Evolutionary conservation across 495 filamentous ascomycete genomes (phyloP).

Genomic region (Parathielavia hyrcaniae): DNA sequence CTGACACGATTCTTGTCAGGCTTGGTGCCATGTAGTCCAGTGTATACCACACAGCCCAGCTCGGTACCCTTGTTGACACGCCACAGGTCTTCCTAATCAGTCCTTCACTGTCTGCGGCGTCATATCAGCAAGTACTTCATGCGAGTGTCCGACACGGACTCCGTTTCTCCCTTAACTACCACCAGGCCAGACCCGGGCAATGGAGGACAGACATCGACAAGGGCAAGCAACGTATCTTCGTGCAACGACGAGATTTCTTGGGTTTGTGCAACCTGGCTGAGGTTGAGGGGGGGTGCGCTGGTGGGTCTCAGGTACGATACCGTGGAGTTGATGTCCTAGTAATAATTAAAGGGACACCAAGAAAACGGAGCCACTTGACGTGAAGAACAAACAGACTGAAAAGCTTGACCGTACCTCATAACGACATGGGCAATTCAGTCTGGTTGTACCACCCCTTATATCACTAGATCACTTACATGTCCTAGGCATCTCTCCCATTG

Average conservation of each 20-base stretch:
- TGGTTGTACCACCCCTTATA: slow-evolving; percentile 4
- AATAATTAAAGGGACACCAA: not conserved
- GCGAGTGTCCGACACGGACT: no score
- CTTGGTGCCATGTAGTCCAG: no score
- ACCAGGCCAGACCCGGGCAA: no score
- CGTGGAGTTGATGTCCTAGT: not conserved
- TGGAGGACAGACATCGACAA: no score
- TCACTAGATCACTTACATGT: slow-evolving; percentile 8
- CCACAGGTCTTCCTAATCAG: no score
- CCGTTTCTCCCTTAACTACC: no score
- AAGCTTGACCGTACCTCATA: not conserved
- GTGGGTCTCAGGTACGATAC: not conserved
- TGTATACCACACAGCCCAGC: no score
- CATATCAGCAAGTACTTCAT: no score
- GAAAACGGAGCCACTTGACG: not conserved
- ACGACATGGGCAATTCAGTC: not conserved
- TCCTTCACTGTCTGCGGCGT: no score
- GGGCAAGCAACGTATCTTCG: no score
- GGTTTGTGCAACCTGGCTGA: not conserved
- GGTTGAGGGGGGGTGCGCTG: not conserved
- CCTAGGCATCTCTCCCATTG: not conserved
- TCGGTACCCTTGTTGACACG: no score
- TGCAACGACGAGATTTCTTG: not conserved
- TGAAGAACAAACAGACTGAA: slow-evolving; percentile 14
- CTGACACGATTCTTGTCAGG: no score